A percentile compares a stretch with the other conserved stretches of the same genome.
Conservation (phyloP, 1,284 basidiomycete species). For the Marasmius fiardii region DNA sequence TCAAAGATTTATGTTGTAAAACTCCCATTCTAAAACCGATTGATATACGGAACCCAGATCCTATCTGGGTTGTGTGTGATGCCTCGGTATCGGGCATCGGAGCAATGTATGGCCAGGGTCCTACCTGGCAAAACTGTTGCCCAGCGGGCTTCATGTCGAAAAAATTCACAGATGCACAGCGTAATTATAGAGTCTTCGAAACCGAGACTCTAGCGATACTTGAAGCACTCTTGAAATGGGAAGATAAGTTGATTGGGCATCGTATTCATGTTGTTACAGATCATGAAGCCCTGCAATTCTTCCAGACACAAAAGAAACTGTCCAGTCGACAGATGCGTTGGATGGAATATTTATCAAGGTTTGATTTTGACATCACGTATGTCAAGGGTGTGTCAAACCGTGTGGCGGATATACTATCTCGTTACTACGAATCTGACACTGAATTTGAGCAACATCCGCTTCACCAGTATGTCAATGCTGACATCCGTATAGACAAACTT, state of each 20-base stretch:
- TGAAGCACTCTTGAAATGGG: constrained; percentile 33
- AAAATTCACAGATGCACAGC: constrained; percentile 35
- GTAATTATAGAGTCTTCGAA: constrained; percentile 32
- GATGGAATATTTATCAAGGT: constrained; percentile 31
- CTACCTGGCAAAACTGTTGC: constrained; percentile 28
- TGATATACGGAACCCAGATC: too few relatives aligned
- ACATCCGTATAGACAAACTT: too few relatives aligned
- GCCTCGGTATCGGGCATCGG: too few relatives aligned
- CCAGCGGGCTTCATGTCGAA: constrained; percentile 37
- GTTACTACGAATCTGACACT: constrained; percentile 28
- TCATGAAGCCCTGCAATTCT: constrained; percentile 33
- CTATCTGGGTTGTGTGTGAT: too few relatives aligned
- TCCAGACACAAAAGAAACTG: constrained; percentile 21
- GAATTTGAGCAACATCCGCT: too few relatives aligned
- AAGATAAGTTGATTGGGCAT: constrained; percentile 31
- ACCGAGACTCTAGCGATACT: constrained; percentile 35
- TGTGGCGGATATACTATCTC: constrained; percentile 29
- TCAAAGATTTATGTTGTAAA: too few relatives aligned
- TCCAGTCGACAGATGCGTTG: constrained; percentile 25
- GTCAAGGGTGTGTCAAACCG: constrained; percentile 27
- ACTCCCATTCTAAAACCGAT: too few relatives aligned
- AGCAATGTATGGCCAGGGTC: too few relatives aligned
- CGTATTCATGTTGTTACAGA: constrained; percentile 31
- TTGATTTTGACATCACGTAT: constrained; percentile 29
- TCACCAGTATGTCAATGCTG: too few relatives aligned